Percentiles rank a stretch among this genome's conserved stretches.
Evolutionary conservation across 2,329 filamentous ascomycete species (phyloP).

Genomic region (Aspergillus pseudonomiae): DNA sequence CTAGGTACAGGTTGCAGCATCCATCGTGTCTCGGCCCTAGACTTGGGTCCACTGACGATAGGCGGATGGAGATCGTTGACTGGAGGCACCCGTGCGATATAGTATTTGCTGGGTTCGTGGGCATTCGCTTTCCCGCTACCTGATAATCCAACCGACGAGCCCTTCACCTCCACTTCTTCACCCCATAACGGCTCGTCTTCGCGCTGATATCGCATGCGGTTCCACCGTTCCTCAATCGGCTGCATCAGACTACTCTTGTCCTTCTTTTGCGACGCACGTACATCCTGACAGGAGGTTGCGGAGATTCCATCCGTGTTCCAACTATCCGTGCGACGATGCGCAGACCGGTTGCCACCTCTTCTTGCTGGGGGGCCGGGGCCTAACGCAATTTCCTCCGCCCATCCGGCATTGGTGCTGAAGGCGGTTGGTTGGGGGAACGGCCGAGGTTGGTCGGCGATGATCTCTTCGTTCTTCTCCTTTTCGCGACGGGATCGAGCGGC

Average conservation of each 20-base stretch:
- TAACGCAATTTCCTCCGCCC: constrained; percentile 82
- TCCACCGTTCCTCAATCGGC: constrained; percentile 65
- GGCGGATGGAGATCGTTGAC: constrained; percentile 87
- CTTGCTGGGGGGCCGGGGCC: constrained; percentile 73
- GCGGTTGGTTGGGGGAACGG: constrained; percentile 76
- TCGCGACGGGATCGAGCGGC: constrained; percentile 69
- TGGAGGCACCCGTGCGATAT: constrained; percentile 66
- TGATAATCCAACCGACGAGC: constrained; percentile 58
- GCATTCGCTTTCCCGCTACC: constrained; percentile 41
- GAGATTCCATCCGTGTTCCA: constrained; percentile 62
- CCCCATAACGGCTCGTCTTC: constrained; percentile 90
- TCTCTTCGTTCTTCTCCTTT: constrained; percentile 63
- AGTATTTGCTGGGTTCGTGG: constrained; percentile 58
- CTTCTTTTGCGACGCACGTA: constrained; percentile 40
- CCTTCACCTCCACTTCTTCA: constrained; percentile 55
- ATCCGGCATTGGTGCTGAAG: constrained; percentile 85
- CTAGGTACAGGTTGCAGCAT: constrained; percentile 92
- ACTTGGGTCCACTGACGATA: constrained; percentile 73
- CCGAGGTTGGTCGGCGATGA: constrained; percentile 66
- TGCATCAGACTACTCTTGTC: constrained; percentile 49
- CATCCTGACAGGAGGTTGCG: constrained; percentile 33
- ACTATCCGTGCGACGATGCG: constrained; percentile 55
- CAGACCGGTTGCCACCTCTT: constrained; percentile 55
- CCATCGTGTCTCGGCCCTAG: constrained; percentile 75
- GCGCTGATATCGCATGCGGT: constrained; percentile 76